A percentile compares a stretch with the other conserved stretches of the same genome.
phyloP scores from a whole-genome alignment of 805 yeast species.

The Cyberlindnera sargentensis region DNA sequence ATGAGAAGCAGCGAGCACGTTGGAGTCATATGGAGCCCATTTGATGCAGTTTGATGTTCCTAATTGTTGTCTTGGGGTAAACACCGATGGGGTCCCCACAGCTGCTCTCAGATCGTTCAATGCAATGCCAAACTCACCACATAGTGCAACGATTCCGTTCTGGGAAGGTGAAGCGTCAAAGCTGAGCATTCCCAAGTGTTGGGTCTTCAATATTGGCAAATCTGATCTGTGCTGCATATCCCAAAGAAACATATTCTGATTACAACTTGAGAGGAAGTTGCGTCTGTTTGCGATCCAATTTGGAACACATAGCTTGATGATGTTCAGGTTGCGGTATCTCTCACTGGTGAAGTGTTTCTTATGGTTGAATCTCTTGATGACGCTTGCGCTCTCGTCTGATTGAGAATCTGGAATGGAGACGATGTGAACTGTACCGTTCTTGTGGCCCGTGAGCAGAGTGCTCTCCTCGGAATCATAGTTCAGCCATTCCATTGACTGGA shows the following conservation, averaged over 20 bases:
- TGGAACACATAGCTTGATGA: slow-evolving; percentile 12
- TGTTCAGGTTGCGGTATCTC: slow-evolving; percentile 8
- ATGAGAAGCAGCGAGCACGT: slow-evolving; percentile 60
- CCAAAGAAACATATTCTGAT: slow-evolving; percentile 72
- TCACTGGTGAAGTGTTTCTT: slow-evolving; percentile 45
- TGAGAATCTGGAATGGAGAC: slow-evolving; percentile 56
- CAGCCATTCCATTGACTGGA: slow-evolving; percentile 48
- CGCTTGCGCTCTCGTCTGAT: slow-evolving; percentile 54
- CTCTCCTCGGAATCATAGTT: slow-evolving; percentile 30
- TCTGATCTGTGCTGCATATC: slow-evolving; percentile 53
- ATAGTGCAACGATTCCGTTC: slow-evolving; percentile 51
- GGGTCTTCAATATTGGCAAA: slow-evolving; percentile 49
- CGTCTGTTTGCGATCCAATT: slow-evolving; percentile 22
- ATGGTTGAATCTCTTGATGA: slow-evolving; percentile 75
- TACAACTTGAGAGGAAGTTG: slow-evolving; percentile 51
- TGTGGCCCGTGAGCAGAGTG: slow-evolving; percentile 64
- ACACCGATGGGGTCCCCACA: slow-evolving; percentile 27
- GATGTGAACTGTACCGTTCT: slow-evolving; percentile 66
- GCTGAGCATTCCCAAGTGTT: slow-evolving; percentile 40
- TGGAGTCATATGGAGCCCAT: slow-evolving; percentile 60
- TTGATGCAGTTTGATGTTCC: slow-evolving; percentile 37
- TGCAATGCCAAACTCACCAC: slow-evolving; percentile 70
- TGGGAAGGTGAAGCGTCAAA: slow-evolving; percentile 43
- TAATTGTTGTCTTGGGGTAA: slow-evolving; percentile 33
- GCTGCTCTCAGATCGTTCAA: slow-evolving; percentile 57